Base-by-base conservation (phyloP, 345 rosid species). In the Eucalyptus polyanthemos region DNA sequence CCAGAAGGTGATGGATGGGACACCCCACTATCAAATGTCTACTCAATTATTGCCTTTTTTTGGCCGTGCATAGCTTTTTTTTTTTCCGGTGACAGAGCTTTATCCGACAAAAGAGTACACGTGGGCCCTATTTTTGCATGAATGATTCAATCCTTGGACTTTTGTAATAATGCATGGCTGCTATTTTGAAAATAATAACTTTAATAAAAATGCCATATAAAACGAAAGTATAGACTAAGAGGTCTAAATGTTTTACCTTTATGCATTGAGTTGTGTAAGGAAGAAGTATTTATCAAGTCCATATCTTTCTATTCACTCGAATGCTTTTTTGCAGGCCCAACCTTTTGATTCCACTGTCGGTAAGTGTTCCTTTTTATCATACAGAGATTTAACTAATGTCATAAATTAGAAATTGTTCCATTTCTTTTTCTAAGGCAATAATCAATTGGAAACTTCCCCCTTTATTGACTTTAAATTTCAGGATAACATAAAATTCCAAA, bases 1-100 rank as follows among this genome's bases (percentile, higher is more conserved):
- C 0, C 0, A 54, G 2, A 9, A 9, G 27, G 60, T 2, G 27
- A 4, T 56, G 6, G 60, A 54, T 54, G 25, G 62, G 37, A 65
- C 37, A n/a, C 37, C 11, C 60, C 11, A 54, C 72, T 3, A 2
- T 15, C 3, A 4, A 29, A 29, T 65, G 76, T n/a, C 76, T n/a
- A 2, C 1, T n/a, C 10, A n/a, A 14, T 65, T 14, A n/a, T 65
- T n/a, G 76, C 37, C n/a, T 65, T 34, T 34, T 65, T 65, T 9
- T 7, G 17, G 17, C 6, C 21, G 6, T 65, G 11, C 11, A 4
- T 14, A 7, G 40, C 76, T 7, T 14, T 29, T 29, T 14, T 29
- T 29, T 56, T 56, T 24, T 24, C 31, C 16, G 1, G 2, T 62
- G 34, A 6, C 34, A 29, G 1, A 62, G 17, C 37, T 29, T 1